Percentiles rank a stretch among this genome's conserved stretches.
These are phyloP conservation scores for Penicillium sp. DNA, from an alignment of 2,329 filamentous ascomycete species.

Conservation along the genomic window DNA sequence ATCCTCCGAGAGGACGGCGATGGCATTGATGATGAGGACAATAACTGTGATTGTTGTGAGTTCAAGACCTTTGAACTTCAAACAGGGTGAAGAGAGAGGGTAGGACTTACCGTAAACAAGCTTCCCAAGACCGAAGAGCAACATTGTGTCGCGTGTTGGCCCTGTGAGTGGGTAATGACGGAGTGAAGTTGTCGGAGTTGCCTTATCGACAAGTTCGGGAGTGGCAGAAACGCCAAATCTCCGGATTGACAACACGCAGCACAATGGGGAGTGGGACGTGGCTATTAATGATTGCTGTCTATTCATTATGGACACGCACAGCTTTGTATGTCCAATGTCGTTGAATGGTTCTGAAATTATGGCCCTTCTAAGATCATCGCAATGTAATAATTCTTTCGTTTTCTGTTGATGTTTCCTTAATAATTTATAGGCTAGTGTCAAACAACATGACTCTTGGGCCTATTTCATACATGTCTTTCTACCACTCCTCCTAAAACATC, in stretches of 20 bases:
- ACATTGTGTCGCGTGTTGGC: slow-evolving; percentile 53
- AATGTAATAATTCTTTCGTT: too few species aligned
- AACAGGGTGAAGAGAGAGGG: background rate
- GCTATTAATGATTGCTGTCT: too few species aligned
- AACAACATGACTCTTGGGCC: too few species aligned
- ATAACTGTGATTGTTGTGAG: slow-evolving; percentile 58
- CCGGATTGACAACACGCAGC: slow-evolving; percentile 23
- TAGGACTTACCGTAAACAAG: slow-evolving; percentile 68
- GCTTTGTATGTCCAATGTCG: too few species aligned
- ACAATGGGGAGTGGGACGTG: too few species aligned
- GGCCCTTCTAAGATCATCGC: too few species aligned
- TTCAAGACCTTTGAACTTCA: background rate
- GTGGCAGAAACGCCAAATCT: slow-evolving; percentile 34
- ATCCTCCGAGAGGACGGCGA: slow-evolving; percentile 92
- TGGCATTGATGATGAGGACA: slow-evolving; percentile 88
- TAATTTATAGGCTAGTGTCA: too few species aligned
- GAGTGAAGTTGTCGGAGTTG: background rate
- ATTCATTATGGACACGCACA: too few species aligned
- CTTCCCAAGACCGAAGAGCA: slow-evolving; percentile 71
- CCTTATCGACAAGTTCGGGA: slow-evolving; percentile 14
- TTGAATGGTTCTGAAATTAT: too few species aligned
- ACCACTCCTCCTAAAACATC: too few species aligned
- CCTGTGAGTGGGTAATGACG: slow-evolving; percentile 5
- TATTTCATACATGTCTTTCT: too few species aligned
- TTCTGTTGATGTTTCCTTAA: too few species aligned